These are phyloP conservation scores for Theobroma cacao DNA, from an alignment of 345 rosid species.

Conservation along the genomic window DNA sequence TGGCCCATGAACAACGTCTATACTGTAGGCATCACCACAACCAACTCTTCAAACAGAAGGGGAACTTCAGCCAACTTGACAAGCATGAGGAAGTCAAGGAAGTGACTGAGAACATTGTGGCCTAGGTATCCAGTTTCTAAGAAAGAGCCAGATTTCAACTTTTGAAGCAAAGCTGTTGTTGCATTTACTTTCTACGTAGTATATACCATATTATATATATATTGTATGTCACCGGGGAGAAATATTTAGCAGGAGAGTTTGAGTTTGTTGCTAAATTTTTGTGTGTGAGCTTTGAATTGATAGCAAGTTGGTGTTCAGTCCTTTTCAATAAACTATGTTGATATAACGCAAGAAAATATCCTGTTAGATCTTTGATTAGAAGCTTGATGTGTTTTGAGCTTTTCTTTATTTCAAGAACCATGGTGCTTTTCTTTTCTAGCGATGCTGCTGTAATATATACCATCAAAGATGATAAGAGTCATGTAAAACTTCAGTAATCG, in stretches of 20 bases:
- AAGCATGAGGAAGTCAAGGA: conserved; percentile 31
- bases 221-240: background rate
- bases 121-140: conserved; percentile 22
- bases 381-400: conserved; percentile 12
- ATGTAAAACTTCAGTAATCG: background rate
- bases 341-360: background rate
- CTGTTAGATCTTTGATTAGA: conserved; percentile 13
- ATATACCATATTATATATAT: conserved; percentile 3
- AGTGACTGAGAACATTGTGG: conserved; percentile 25
- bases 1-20: conserved; percentile 62
- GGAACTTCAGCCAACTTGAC: conserved; percentile 24
- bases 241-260: conserved; percentile 14
- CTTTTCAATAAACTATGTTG: conserved; percentile 19
- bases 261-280: conserved; percentile 10
- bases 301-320: conserved; percentile 16
- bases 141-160: conserved; percentile 9
- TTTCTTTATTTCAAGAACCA: background rate
- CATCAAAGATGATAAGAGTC: background rate
- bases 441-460: background rate
- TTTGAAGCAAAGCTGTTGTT: conserved; percentile 7
- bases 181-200: background rate
- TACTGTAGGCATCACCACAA: conserved; percentile 74
- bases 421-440: background rate
- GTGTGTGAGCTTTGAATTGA: conserved; percentile 17
- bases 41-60: conserved; percentile 70